These are phyloP conservation scores for Xylariaceae sp. DNA, from an alignment of 2,329 filamentous ascomycete genomes.

Conservation along the genomic window DNA sequence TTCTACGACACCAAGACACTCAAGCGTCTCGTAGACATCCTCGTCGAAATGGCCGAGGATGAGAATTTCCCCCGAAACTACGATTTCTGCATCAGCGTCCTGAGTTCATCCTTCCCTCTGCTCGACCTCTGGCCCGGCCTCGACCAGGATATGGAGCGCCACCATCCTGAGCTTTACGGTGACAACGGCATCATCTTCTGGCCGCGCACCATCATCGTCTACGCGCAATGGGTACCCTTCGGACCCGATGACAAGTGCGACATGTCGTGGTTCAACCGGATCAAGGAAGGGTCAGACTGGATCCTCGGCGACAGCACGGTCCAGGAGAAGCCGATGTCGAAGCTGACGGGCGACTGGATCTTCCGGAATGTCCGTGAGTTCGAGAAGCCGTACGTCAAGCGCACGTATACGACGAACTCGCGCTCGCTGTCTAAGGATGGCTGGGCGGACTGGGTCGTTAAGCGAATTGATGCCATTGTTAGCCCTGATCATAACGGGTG, in stretches of 20 bases:
- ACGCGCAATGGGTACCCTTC: slow-evolving; percentile 45
- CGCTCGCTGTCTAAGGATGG: slow-evolving; percentile 36
- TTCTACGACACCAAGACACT: slow-evolving; percentile 37
- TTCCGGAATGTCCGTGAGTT: slow-evolving; percentile 44
- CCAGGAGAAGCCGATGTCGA: slow-evolving; percentile 40
- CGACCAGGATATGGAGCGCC: slow-evolving; percentile 33
- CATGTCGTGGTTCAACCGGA: slow-evolving; percentile 29
- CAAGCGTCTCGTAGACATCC: slow-evolving; percentile 35
- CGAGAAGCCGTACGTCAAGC: slow-evolving; percentile 44
- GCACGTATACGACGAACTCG: slow-evolving; percentile 41
- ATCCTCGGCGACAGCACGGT: slow-evolving; percentile 33
- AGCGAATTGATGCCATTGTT: slow-evolving; percentile 37
- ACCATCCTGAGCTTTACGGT: slow-evolving; percentile 36
- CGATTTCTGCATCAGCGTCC: slow-evolving; percentile 43
- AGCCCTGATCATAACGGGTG: slow-evolving; percentile 35
- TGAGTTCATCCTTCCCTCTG: slow-evolving; percentile 38
- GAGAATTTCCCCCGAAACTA: slow-evolving; percentile 41
- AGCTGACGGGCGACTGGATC: slow-evolving; percentile 42
- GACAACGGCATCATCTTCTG: slow-evolving; percentile 34
- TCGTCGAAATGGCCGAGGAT: slow-evolving; percentile 43
- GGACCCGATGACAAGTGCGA: slow-evolving; percentile 34
- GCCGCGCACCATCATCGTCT: slow-evolving; percentile 40
- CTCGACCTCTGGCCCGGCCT: slow-evolving; percentile 34
- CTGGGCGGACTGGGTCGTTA: slow-evolving; percentile 37
- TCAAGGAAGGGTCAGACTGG: slow-evolving; percentile 37